Base-by-base conservation (phyloP, 768 basidiomycete species). In the Mycena olivaceomarginata region DNA sequence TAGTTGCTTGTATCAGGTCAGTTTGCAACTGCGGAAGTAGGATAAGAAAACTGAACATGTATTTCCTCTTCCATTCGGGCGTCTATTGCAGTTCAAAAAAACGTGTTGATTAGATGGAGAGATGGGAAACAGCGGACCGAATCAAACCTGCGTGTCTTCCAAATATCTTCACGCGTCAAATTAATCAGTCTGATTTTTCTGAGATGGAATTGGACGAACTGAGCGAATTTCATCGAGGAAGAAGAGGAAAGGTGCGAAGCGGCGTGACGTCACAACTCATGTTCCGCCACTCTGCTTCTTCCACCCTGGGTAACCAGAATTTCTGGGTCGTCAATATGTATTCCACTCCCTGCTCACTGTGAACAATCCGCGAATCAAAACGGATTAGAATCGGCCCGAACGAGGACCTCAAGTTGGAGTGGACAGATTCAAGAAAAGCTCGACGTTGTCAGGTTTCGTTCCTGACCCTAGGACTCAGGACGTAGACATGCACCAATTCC, bases 11-110 rank as follows among this genome's bases (percentile, higher is more conserved):
- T 65, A 31, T 22, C 66, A 51, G 57, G 53, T 53, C 43, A 64
- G 70, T 39, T n/a, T 43, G 53, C 39, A 77, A 62, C 40, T 51
- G 25, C 31, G n/a, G 48, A 74, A 66, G 60, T 37, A 53, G 40
- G 37, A 25, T 22, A 25, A 53, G 51, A 6, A 31, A n/a, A 83
- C 87, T 45, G 73, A 31, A 91, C 93, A 94, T 93, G 82, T 94
- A 93, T 2, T 22, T 46, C 39, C 48, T 91, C 78, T 92, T 92
- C 93, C 93, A 96, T 84, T 96, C 95, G 2, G 94, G 92, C 41
- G 90, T 92, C 95, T 95, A 72, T 72, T 22, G 37, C 71, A 15
- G 71, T 41, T 37, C 25, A 45, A 40, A 70, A 51, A 46, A 57
- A 31, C 51, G n/a, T 5, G 9, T 66, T 13, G 43, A 40, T 68